Conservation (phyloP, 352 stramenopile species). For the Blastocystis sp. region DNA sequence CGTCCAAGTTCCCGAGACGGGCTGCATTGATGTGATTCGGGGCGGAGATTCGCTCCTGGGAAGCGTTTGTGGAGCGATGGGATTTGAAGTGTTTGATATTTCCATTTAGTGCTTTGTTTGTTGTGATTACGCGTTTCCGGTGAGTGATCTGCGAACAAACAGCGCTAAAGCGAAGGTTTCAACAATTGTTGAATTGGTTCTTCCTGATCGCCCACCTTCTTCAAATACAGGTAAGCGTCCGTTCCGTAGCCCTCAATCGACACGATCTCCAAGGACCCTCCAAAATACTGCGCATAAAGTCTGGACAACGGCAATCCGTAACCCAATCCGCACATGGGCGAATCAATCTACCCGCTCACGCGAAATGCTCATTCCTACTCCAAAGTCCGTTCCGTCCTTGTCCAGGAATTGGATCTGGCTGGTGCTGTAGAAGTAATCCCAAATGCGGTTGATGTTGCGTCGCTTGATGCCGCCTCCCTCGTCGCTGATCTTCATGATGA, state of each 20-base stretch:
- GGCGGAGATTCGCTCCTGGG: too few species aligned
- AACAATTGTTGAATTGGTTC: conserved; percentile 82
- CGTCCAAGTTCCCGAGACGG: conserved; percentile 31
- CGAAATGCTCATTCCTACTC: conserved; percentile 80
- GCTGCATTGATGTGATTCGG: conserved; percentile 28
- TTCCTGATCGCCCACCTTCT: conserved; percentile 86
- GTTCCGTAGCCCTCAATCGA: conserved; percentile 99
- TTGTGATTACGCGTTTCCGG: too few species aligned
- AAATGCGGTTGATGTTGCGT: conserved; percentile 96
- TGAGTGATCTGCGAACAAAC: too few species aligned
- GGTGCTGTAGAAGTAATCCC: conserved; percentile 99
- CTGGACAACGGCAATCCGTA: conserved; percentile 90
- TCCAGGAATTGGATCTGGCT: conserved; percentile 81
- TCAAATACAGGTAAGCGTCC: conserved; percentile 92
- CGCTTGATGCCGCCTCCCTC: conserved; percentile 97
- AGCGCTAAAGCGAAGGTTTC: background rate
- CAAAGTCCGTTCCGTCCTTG: conserved; percentile 80
- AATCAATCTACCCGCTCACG: conserved; percentile 87
- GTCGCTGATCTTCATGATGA: conserved; percentile 99
- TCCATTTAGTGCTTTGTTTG: conserved; percentile 57
- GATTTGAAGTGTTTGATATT: conserved; percentile 61
- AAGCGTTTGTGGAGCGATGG: conserved; percentile 58
- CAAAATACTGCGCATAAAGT: conserved; percentile 99
- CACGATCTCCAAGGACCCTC: conserved; percentile 97
- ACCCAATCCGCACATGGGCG: conserved; percentile 83